Base-by-base conservation (phyloP, 805 yeast species). In the Yarrowia alimentaria region DNA sequence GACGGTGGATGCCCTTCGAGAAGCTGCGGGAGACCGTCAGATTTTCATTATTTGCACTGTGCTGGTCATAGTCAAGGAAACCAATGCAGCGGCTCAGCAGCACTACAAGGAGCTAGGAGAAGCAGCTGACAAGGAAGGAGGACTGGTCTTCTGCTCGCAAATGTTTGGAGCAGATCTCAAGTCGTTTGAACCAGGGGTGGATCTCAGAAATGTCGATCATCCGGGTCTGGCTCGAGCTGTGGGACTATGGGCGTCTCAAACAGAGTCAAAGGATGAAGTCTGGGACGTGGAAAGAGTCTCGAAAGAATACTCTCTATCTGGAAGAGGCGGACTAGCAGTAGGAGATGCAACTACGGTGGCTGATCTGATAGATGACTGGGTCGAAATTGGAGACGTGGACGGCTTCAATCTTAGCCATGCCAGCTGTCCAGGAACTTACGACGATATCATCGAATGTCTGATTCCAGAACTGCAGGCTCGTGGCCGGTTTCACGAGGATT, bases 361-460 rank as follows among this genome's bases (percentile, higher is more conserved):
- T 7, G 72, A 72, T 52, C 65, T 64, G 53, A 60, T 72, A 14
- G 71, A 71, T 43, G 53, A 58, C 35, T 72, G 72, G 68, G 69
- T 68, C 5, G 66, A 65, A 12, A 59, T 64, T 21, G 62, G 69
- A 16, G 73, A 65, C 38, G 63, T 72, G 17, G 76, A 72, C 55
- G 76, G 76, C 2, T 70, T 72, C 56, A 72, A 72, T 51, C 56
- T 72, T 31, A 64, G 69, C 2, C 68, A 67, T 54, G 66, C 74
- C 1, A 59, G 67, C 4, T 57, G 62, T 19, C 72, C 70, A 16
- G 68, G 65, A 2, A 57, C 67, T 4, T 62, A 68, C 40, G 70
- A 67, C 52, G 71, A 71, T 12, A 59, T 72, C 29, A 69, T 67
- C 21, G 68, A 70, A 14, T 56, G 56, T 9, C 58, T 70, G 26